A percentile compares a stretch with the other conserved stretches of the same genome.
Conservation (phyloP, 768 basidiomycete genomes). For the Trametes elegans region DNA sequence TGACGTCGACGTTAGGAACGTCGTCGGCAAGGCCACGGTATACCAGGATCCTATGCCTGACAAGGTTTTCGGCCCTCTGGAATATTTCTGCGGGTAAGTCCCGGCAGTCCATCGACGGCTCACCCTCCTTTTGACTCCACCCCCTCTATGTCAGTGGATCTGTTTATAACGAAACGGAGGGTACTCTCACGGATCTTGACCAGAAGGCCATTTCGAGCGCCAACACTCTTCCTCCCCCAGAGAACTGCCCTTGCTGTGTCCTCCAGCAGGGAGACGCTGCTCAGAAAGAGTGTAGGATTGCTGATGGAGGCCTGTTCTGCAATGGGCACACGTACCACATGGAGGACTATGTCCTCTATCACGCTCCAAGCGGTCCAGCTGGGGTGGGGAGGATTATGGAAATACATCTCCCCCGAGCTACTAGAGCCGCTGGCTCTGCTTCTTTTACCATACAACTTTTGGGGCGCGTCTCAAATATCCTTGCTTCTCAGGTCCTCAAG, state of each 20-base stretch:
- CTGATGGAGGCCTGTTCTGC: constrained; percentile 45
- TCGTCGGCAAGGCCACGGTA: constrained; percentile 51
- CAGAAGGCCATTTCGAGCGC: constrained; percentile 26
- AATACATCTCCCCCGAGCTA: constrained; percentile 27
- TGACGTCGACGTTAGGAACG: constrained; percentile 34
- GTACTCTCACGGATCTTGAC: constrained; percentile 46
- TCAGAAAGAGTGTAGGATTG: constrained; percentile 30
- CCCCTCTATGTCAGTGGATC: constrained; percentile 39
- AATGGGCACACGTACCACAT: constrained; percentile 52
- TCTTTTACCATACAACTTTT: constrained; percentile 36
- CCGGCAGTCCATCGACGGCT: not conserved
- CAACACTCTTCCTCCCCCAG: constrained; percentile 32
- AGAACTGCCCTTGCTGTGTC: constrained; percentile 56
- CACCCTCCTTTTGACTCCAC: not conserved
- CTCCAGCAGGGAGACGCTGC: constrained; percentile 32
- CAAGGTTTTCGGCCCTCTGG: constrained; percentile 31
- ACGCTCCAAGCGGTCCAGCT: constrained; percentile 44
- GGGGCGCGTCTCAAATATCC: constrained; percentile 36
- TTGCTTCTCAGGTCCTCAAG: not conserved
- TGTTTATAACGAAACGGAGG: constrained; percentile 44
- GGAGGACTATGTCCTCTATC: constrained; percentile 58
- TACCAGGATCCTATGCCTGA: constrained; percentile 29
- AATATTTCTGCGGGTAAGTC: constrained; percentile 59
- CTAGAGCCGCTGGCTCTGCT: constrained; percentile 17
- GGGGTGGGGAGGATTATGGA: constrained; percentile 52